Percentiles rank a stretch among this genome's conserved stretches.
These are phyloP conservation scores for Oleoguttula mirabilis DNA, from an alignment of 495 filamentous ascomycete genomes.

Conservation along the genomic window DNA sequence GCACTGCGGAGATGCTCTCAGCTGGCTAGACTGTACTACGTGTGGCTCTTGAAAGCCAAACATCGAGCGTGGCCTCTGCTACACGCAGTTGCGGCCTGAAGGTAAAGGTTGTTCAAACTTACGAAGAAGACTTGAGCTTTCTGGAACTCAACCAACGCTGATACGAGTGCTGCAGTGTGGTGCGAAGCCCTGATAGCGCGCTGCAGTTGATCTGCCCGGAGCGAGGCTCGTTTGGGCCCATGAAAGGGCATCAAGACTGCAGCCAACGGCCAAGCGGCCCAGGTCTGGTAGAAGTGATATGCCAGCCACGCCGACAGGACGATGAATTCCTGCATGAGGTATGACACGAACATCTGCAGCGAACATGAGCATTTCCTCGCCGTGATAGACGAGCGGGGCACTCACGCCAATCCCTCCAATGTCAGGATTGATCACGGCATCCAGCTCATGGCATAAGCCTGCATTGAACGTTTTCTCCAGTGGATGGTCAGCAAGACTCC, in stretches of 20 bases:
- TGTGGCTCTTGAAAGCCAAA: too few relatives aligned
- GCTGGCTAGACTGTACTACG: too few relatives aligned
- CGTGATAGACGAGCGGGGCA: not conserved
- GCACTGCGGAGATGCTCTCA: too few relatives aligned
- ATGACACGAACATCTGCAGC: constrained; percentile 8
- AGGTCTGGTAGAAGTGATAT: constrained; percentile 6
- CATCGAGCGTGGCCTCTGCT: too few relatives aligned
- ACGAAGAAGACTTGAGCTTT: constrained; percentile 10
- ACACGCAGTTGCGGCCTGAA: too few relatives aligned
- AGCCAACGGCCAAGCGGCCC: constrained; percentile 1
- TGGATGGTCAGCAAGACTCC: too few relatives aligned
- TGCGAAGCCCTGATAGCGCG: not conserved
- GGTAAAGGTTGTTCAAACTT: too few relatives aligned
- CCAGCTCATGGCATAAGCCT: constrained; percentile 1
- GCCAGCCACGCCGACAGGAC: constrained; percentile 1
- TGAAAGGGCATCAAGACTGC: not conserved
- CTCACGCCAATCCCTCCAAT: constrained; percentile 6
- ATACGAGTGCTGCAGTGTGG: not conserved
- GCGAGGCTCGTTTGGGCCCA: not conserved
- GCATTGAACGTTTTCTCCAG: too few relatives aligned
- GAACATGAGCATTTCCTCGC: not conserved
- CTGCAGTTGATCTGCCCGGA: not conserved
- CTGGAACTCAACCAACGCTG: constrained; percentile 2
- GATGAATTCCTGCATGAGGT: constrained; percentile 3
- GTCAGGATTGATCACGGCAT: constrained; percentile 5